Evolutionary conservation across 2,329 filamentous ascomycete genomes (phyloP).

Genomic region (Elsinoe perseae): DNA sequence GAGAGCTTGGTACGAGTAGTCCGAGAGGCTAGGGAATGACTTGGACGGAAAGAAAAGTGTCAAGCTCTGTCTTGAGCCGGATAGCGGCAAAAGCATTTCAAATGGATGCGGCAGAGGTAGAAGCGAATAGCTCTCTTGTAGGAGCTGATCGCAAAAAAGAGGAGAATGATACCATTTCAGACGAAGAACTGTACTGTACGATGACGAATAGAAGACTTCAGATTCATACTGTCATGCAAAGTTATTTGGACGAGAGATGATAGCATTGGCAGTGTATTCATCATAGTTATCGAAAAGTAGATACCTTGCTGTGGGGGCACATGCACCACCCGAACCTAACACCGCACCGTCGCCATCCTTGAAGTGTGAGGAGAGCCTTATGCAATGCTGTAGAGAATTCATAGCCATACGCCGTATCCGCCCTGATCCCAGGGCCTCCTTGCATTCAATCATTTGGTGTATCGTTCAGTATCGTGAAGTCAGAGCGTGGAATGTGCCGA

Average conservation of each 20-base stretch:
- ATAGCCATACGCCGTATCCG: not conserved
- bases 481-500: not conserved
- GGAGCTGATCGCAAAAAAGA: no score
- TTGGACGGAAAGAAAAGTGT: no score
- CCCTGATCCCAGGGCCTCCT: not conserved
- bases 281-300: not conserved
- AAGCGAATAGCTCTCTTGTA: no score
- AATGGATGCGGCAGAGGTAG: not conserved
- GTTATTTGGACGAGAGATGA: not conserved
- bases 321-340: not conserved
- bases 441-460: not conserved
- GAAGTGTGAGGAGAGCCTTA: not conserved
- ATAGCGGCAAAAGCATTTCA: no score
- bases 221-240: no score
- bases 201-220: slow-evolving; percentile 8
- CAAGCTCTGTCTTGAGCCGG: no score
- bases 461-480: not conserved
- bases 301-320: not conserved
- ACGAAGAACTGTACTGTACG: not conserved
- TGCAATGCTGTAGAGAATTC: not conserved
- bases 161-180: not conserved
- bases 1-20: no score
- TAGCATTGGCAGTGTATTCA: slow-evolving; percentile 4
- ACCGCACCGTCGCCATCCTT: not conserved
- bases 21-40: no score